Percentiles rank a stretch among this genome's conserved stretches.
Evolutionary conservation across 1,139 yeast species (phyloP).

Genomic region (Geotrichum fermentans): DNA sequence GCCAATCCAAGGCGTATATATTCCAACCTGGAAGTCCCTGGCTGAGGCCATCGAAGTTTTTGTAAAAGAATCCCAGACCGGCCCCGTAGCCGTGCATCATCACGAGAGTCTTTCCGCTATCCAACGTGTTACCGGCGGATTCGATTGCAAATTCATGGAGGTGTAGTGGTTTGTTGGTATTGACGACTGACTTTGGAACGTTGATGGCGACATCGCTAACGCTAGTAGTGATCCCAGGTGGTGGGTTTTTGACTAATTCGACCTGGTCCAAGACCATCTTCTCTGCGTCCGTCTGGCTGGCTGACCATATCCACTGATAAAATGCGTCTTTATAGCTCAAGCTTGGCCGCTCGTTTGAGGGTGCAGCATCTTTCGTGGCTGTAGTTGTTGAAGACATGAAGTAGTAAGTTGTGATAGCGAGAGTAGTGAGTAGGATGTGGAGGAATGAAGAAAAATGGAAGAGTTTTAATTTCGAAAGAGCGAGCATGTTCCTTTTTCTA

Average conservation of each 20-base stretch:
- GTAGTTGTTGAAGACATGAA: constrained; percentile 5
- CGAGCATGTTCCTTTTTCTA: too few species aligned
- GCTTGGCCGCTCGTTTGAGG: constrained; percentile 6
- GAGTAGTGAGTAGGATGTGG: background rate
- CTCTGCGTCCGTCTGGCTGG: constrained; percentile 41
- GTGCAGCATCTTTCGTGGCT: background rate
- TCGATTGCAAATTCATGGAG: constrained; percentile 50
- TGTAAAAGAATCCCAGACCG: constrained; percentile 69
- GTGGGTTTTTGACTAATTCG: constrained; percentile 48
- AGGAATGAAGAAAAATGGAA: background rate
- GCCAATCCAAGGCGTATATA: constrained; percentile 66
- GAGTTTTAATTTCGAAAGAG: background rate
- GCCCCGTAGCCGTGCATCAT: constrained; percentile 87
- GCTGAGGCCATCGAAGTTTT: constrained; percentile 56
- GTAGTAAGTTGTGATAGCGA: background rate
- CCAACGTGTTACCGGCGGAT: constrained; percentile 24
- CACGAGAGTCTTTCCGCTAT: constrained; percentile 39
- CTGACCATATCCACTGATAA: constrained; percentile 42
- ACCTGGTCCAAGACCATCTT: constrained; percentile 42
- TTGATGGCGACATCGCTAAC: constrained; percentile 41
- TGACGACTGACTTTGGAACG: constrained; percentile 49
- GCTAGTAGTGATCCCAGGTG: background rate
- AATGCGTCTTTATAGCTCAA: constrained; percentile 39
- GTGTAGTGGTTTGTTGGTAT: constrained; percentile 44
- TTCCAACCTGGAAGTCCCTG: constrained; percentile 25